phyloP scores from a whole-genome alignment of 495 filamentous ascomycete genomes.

The Bacidia rubella region DNA sequence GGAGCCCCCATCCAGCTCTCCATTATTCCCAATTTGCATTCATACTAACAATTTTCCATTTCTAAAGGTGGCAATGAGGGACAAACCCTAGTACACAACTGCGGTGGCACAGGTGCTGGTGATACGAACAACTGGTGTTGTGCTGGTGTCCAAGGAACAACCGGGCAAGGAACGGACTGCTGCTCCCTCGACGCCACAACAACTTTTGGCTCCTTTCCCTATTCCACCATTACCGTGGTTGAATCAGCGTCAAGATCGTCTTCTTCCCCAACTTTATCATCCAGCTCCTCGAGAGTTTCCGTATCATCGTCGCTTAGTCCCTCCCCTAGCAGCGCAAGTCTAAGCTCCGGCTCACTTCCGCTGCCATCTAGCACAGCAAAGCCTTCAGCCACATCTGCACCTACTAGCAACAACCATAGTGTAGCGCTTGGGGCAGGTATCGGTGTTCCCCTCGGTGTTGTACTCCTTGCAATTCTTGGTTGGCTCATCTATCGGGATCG shows the following conservation, averaged over 20 bases:
- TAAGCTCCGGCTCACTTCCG: neutral
- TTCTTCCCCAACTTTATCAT: no score
- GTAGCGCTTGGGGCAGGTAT: neutral
- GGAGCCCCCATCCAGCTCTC: no score
- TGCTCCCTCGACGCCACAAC: neutral
- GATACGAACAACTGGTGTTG: slow-evolving; percentile 5
- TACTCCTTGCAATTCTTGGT: neutral
- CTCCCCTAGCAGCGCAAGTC: no score
- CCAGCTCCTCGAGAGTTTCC: no score
- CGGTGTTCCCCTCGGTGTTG: neutral
- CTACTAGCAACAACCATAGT: neutral
- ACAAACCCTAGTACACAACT: no score
- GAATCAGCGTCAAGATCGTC: neutral
- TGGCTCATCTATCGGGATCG: neutral
- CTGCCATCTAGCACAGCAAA: neutral
- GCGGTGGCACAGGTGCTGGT: no score
- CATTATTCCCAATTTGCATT: no score
- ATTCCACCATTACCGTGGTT: neutral
- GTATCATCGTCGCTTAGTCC: no score
- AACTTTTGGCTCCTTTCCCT: neutral
- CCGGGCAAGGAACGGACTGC: neutral
- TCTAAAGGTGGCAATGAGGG: no score
- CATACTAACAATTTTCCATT: no score
- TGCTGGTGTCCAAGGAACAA: neutral
- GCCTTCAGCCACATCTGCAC: neutral